phyloP scores from a whole-genome alignment of 2,329 filamentous ascomycete genomes.

The Cytospora piceae region DNA sequence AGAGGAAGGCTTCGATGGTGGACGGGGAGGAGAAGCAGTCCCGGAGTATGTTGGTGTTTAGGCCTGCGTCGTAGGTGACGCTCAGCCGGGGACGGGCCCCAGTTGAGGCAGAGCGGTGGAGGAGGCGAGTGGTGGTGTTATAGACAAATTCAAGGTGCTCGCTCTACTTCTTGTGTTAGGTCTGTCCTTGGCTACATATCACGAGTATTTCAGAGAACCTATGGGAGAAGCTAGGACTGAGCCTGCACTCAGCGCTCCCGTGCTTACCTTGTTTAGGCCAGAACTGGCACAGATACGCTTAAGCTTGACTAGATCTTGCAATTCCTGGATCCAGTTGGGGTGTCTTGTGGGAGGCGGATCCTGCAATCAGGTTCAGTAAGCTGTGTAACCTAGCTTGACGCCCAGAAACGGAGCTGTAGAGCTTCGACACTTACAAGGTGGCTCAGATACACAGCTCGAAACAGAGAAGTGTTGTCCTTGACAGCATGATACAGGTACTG shows the following conservation, averaged over 20 bases:
- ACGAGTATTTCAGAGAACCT: neutral
- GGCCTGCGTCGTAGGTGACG: conserved; percentile 49
- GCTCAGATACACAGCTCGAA: conserved; percentile 63
- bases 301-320: conserved; percentile 50
- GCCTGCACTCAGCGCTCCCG: neutral
- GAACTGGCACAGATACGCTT: conserved; percentile 46
- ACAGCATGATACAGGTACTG: conserved; percentile 57
- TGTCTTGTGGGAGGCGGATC: conserved; percentile 18
- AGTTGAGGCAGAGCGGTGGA: conserved; percentile 47
- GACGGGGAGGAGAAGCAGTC: conserved; percentile 49
- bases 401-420: neutral
- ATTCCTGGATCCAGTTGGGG: conserved; percentile 37
- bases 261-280: conserved; percentile 46
- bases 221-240: neutral
- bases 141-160: conserved; percentile 54
- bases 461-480: conserved; percentile 61
- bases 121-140: conserved; percentile 48
- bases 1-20: conserved; percentile 64
- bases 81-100: conserved; percentile 38
- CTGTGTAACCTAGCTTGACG: neutral
- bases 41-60: conserved; percentile 50
- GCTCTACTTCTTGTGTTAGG: neutral
- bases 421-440: conserved; percentile 50
- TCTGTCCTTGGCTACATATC: conserved; percentile 39
- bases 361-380: conserved; percentile 7